phyloP scores from a whole-genome alignment of 495 filamentous ascomycete species.

The Aspergillus funiculosus region DNA sequence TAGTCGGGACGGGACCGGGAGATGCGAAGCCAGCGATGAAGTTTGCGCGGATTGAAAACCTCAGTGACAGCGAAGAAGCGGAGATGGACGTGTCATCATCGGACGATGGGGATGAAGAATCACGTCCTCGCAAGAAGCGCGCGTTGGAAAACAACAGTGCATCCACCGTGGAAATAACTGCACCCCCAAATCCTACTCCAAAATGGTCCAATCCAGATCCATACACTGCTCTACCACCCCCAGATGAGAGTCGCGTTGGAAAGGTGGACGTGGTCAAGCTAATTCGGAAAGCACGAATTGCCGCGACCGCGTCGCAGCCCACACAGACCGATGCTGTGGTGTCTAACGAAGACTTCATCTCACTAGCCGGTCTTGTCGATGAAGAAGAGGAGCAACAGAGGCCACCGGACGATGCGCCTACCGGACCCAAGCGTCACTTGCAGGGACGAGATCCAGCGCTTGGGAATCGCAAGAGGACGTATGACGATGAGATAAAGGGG shows the following conservation, averaged over 20 bases:
- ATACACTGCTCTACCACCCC: slow-evolving; percentile 75
- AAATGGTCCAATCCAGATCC: slow-evolving; percentile 95
- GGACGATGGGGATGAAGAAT: slow-evolving; percentile 41
- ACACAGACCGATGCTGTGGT: slow-evolving; percentile 49
- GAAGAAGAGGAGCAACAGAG: slow-evolving; percentile 30
- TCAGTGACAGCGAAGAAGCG: slow-evolving; percentile 68
- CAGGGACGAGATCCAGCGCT: slow-evolving; percentile 31
- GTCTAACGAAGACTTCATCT: slow-evolving; percentile 76
- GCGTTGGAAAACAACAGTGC: slow-evolving; percentile 44
- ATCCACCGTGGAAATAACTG: slow-evolving; percentile 21
- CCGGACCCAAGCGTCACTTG: slow-evolving; percentile 24
- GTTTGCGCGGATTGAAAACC: slow-evolving; percentile 48
- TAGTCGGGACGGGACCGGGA: slow-evolving; percentile 23
- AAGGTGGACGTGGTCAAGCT: slow-evolving; percentile 78
- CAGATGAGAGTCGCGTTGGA: slow-evolving; percentile 57
- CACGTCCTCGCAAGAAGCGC: slow-evolving; percentile 46
- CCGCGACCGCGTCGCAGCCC: slow-evolving; percentile 27
- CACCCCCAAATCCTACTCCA: slow-evolving; percentile 40
- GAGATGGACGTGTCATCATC: slow-evolving; percentile 56
- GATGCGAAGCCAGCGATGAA: slow-evolving; percentile 31
- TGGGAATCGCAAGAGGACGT: slow-evolving; percentile 61
- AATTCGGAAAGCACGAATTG: slow-evolving; percentile 75
- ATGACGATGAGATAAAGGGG: slow-evolving; percentile 60
- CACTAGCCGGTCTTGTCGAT: slow-evolving; percentile 56
- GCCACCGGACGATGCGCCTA: slow-evolving; percentile 34